Conservation (phyloP, 208 protist genomes). For the Leishmania lainsoni region DNA sequence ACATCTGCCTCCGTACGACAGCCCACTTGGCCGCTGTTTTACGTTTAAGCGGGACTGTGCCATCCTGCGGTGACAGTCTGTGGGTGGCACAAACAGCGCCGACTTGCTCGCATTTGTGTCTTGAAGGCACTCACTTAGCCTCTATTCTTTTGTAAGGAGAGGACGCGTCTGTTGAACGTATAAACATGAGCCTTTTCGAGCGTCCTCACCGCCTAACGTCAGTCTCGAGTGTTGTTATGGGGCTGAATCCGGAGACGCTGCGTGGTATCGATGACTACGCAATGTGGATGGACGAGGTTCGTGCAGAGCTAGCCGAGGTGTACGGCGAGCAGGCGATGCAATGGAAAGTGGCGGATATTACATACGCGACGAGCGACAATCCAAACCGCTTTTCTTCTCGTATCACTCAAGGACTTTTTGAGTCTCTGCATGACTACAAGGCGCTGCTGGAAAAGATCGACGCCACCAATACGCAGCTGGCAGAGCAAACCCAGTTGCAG, state of each 20-base stretch:
- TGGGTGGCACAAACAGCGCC: background rate
- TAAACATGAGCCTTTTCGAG: conserved; percentile 52
- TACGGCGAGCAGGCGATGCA: conserved; percentile 34
- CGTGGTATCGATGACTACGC: conserved; percentile 44
- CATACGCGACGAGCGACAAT: conserved; percentile 51
- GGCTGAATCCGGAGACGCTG: conserved; percentile 45
- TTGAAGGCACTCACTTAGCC: too few species aligned
- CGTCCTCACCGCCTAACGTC: conserved; percentile 58
- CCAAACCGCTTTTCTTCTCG: conserved; percentile 38
- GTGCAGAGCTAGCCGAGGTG: conserved; percentile 42
- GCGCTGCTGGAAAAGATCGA: conserved; percentile 23
- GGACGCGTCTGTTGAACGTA: background rate
- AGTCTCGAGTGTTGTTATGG: conserved; percentile 47
- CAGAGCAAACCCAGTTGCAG: conserved; percentile 1
- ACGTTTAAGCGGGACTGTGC: background rate
- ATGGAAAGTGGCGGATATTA: conserved; percentile 19
- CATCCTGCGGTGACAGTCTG: background rate
- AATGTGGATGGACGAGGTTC: conserved; percentile 42
- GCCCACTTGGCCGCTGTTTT: background rate
- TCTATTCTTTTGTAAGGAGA: background rate
- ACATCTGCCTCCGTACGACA: background rate
- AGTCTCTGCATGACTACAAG: conserved; percentile 51
- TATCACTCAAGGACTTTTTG: conserved; percentile 45
- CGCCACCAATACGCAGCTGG: conserved; percentile 2
- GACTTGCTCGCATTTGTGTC: background rate